Conservation (phyloP, 352 stramenopile species). For the Elongisporangium undulatum region DNA sequence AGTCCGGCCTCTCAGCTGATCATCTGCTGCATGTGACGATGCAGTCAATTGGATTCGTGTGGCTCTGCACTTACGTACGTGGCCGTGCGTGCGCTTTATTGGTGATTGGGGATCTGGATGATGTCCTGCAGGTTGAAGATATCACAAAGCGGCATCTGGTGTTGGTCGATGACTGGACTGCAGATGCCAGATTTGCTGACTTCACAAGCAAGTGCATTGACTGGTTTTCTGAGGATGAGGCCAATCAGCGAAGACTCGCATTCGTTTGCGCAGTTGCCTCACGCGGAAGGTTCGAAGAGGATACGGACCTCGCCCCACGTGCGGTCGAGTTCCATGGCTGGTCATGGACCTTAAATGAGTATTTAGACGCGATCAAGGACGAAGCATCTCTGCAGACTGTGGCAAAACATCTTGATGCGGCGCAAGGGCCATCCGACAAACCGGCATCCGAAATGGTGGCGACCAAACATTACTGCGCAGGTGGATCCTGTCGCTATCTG, state of each 20-base stretch:
- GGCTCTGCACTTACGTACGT: not conserved
- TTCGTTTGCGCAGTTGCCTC: slow-evolving; percentile 7
- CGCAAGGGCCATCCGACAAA: not conserved
- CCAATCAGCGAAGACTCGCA: slow-evolving; percentile 1
- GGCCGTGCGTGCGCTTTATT: slow-evolving; percentile 3
- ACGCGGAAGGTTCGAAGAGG: slow-evolving; percentile 9
- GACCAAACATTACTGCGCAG: slow-evolving; percentile 8
- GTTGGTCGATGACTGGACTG: slow-evolving; percentile 4
- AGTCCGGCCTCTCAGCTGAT: not conserved
- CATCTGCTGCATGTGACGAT: no score
- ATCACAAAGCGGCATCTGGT: slow-evolving; percentile 1
- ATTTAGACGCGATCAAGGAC: slow-evolving; percentile 9
- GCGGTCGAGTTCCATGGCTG: slow-evolving; percentile 8
- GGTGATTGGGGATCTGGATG: slow-evolving; percentile 1
- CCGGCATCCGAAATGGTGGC: not conserved
- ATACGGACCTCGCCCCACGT: slow-evolving; percentile 6
- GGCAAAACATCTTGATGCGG: slow-evolving; percentile 2
- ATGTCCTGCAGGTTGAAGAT: slow-evolving; percentile 2
- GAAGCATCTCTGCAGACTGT: slow-evolving; percentile 6
- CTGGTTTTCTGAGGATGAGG: slow-evolving; percentile 1
- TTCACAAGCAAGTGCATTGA: not conserved
- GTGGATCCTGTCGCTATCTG: slow-evolving; percentile 9
- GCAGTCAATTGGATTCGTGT: slow-evolving; percentile 12
- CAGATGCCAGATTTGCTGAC: not conserved
- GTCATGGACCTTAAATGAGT: slow-evolving; percentile 15